Conservation (phyloP, 768 basidiomycete genomes). For the Lactarius quietus region DNA sequence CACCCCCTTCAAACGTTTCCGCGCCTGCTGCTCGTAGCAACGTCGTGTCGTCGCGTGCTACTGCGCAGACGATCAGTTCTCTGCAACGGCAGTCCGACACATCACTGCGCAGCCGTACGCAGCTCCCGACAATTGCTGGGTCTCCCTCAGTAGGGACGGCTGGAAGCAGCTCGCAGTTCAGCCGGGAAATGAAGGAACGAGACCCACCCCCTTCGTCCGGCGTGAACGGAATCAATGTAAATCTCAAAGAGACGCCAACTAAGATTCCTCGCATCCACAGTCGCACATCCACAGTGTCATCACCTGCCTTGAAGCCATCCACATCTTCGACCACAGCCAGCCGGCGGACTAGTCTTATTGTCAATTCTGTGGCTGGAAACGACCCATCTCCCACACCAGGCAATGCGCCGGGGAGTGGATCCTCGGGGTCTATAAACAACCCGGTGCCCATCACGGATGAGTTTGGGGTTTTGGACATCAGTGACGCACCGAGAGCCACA, state of each 20-base stretch:
- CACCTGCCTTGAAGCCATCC: conserved; percentile 64
- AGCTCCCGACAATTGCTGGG: conserved; percentile 88
- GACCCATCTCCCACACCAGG: conserved; percentile 59
- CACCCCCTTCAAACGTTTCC: conserved; percentile 44
- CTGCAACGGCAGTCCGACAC: conserved; percentile 85
- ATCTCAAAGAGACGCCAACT: conserved; percentile 82
- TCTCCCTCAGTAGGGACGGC: conserved; percentile 82
- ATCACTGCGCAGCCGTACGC: conserved; percentile 69
- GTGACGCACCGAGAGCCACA: conserved; percentile 48
- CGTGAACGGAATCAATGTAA: conserved; percentile 47
- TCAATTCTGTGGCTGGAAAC: conserved; percentile 48
- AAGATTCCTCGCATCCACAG: conserved; percentile 94
- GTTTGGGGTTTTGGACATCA: conserved; percentile 75
- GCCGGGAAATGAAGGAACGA: conserved; percentile 43
- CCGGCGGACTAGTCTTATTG: conserved; percentile 65
- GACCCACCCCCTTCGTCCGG: conserved; percentile 55
- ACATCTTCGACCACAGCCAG: conserved; percentile 41
- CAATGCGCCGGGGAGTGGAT: conserved; percentile 33
- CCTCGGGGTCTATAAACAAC: conserved; percentile 23
- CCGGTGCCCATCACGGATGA: conserved; percentile 47
- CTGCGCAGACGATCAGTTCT: conserved; percentile 81
- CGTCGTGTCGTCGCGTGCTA: conserved; percentile 56
- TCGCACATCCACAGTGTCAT: conserved; percentile 68
- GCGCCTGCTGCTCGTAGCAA: conserved; percentile 44
- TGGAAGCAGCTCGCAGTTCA: conserved; percentile 38